Evolutionary conservation across 495 filamentous ascomycete species (phyloP), one percentile per base, ranked within the genome.

Genomic region (Penicillium cosmopolitanum): DNA sequence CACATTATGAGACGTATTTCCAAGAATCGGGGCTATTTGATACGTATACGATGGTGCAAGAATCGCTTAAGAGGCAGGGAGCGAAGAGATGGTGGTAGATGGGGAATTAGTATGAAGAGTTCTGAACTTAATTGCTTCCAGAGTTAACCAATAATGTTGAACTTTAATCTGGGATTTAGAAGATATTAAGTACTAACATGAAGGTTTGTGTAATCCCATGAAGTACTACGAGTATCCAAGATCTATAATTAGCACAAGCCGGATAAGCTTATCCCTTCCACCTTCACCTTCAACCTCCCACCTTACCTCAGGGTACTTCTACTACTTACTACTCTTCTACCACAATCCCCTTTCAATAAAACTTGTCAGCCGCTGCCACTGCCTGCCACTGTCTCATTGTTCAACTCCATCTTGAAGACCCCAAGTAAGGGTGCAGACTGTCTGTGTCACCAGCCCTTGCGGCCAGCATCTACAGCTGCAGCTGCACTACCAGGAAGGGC

Each of bases 21-120:
- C 56, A 58, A 47, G 56, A 58, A 25, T 52, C 56, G 1, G 56
- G 56, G 3, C 33, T 58, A 31, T 58, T 58, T 35, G 48, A 58
- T 53, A 33, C 47, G 2, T 58, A 53, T 44, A 18, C 34, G 6
- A 53, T 40, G 51, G 51, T 50, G 0, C 33, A 53, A 31, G 51
- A 28, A 31, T 16, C 34, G 9, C 38, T 53, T 33, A 53, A 53
- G 34, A 53, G 51, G 10, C 51, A 21, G 28, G 47, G 47, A 12
- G 47, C 33, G 51, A 53, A 53, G 19, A 15, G 51, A 18, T 53
- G 51, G 51, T 53, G 51, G 51, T 53, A 53, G 51, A 13, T 21
- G 10, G 16, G 44, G 3, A 21, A n/a, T 42, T 16, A 23, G 23
- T 23, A 23, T 23, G 23, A 21, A 1, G 2, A 2, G 19, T 21